Base-by-base conservation (phyloP, 805 yeast species). In the Tetrapisispora iriomotensis region DNA sequence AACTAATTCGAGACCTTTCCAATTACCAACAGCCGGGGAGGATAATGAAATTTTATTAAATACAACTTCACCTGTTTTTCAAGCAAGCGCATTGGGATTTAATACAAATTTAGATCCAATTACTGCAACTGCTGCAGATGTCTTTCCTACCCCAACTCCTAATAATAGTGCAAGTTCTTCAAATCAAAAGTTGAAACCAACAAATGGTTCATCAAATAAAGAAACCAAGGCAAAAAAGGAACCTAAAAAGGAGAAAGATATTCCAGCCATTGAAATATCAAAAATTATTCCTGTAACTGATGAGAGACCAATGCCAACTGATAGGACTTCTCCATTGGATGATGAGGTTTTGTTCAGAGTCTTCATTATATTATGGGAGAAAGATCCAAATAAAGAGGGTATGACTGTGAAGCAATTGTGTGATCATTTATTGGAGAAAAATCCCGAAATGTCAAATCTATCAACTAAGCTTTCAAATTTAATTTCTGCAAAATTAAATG, bases 401-500 rank as follows among this genome's bases (percentile, higher is more conserved):
- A 81, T 83, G 87, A 83, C 94, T n/a, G 94, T 83, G 24, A 83
- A 83, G 54, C 94, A 83, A 56, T 73, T 83, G 43, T 83, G 94
- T 62, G 94, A 83, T 58, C 72, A 79, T 41, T 65, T 83, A 35
- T 65, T 77, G 36, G 84, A 77, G 40, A 71, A 74, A 49, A 90
- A 83, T 56, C 94, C 94, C 1, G 87, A 82, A 36, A 83, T 82
- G 87, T 82, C 87, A 4, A 81, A 76, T 43, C 60, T 83, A 43
- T 79, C 87, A 3, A 79, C 90, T 15, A 83, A 83, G 53, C 79
- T 90, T 13, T 81, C 90, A 20, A 83, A 83, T 55, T 61, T 83
- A 48, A 88, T 83, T 2, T 74, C 83, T 48, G 94, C 94, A 15
- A 83, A 83, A 56, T 65, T 83, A 49, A 83, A 83, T 56, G 92